Conservation (phyloP, 2,329 filamentous ascomycete genomes). For the Periconia sp. region DNA sequence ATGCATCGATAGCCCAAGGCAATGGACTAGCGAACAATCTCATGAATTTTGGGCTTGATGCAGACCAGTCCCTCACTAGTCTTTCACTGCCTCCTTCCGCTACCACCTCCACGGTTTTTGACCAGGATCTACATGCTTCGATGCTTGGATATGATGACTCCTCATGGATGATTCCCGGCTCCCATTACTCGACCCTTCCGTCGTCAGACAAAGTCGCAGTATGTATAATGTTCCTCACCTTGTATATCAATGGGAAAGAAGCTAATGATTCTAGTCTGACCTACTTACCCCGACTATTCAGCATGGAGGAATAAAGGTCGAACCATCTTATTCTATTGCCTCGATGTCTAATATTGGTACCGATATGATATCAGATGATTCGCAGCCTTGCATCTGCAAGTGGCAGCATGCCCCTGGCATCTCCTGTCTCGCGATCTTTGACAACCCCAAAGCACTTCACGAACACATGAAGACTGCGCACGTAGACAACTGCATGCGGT, state of each 20-base stretch:
- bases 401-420: constrained; percentile 38
- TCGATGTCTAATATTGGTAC: too few species aligned
- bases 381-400: constrained; percentile 33
- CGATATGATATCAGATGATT: constrained; percentile 9
- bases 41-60: constrained; percentile 31
- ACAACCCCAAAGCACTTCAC: constrained; percentile 36
- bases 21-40: constrained; percentile 34
- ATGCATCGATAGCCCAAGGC: constrained; percentile 29
- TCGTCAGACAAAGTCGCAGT: too few species aligned
- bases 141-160: constrained; percentile 29
- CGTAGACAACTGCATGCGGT: constrained; percentile 41
- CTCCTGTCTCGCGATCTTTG: constrained; percentile 37
- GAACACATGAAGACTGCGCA: constrained; percentile 44
- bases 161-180: constrained; percentile 37
- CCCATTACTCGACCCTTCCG: constrained; percentile 26
- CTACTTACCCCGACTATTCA: too few species aligned
- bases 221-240: too few species aligned
- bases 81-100: constrained; percentile 22
- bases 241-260: too few species aligned
- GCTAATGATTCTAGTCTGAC: too few species aligned
- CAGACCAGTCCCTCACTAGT: constrained; percentile 25
- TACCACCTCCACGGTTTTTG: constrained; percentile 18
- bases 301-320: too few species aligned
- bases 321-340: too few species aligned
- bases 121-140: constrained; percentile 17